Evolutionary conservation across 2,329 filamentous ascomycete genomes (phyloP).

Genomic region (Cryphonectria parasitica): DNA sequence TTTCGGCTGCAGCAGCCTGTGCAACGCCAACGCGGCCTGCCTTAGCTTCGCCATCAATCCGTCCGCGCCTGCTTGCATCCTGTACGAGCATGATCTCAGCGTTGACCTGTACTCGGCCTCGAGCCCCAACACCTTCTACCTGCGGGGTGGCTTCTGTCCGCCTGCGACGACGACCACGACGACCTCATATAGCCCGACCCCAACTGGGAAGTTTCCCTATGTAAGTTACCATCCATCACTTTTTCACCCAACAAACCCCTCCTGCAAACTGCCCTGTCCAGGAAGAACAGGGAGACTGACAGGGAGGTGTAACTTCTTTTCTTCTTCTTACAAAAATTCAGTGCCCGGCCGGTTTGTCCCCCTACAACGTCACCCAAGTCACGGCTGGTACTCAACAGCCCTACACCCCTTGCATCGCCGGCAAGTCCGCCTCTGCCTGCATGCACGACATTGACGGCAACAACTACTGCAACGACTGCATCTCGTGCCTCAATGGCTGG

Average conservation of each 20-base stretch:
- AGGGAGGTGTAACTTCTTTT: not conserved
- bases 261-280: not conserved
- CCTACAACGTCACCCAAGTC: constrained; percentile 4
- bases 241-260: too few species aligned
- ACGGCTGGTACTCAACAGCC: not conserved
- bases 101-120: not conserved
- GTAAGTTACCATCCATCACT: not conserved
- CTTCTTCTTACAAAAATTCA: not conserved
- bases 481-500: constrained; percentile 9
- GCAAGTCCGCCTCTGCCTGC: not conserved
- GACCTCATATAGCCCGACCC: constrained; percentile 8
- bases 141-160: not conserved
- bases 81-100: not conserved
- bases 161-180: not conserved
- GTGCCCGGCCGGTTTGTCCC: not conserved
- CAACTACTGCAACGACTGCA: constrained; percentile 12
- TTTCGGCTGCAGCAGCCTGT: constrained; percentile 1
- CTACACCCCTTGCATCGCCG: not conserved
- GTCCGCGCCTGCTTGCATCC: not conserved
- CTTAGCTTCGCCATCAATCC: not conserved
- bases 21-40: constrained; percentile 2
- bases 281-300: not conserved
- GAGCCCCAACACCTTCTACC: constrained; percentile 7
- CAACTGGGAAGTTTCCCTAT: constrained; percentile 3
- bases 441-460: constrained; percentile 7